Evolutionary conservation across 805 yeast genomes (phyloP).

Genomic region (Candida quercuum): DNA sequence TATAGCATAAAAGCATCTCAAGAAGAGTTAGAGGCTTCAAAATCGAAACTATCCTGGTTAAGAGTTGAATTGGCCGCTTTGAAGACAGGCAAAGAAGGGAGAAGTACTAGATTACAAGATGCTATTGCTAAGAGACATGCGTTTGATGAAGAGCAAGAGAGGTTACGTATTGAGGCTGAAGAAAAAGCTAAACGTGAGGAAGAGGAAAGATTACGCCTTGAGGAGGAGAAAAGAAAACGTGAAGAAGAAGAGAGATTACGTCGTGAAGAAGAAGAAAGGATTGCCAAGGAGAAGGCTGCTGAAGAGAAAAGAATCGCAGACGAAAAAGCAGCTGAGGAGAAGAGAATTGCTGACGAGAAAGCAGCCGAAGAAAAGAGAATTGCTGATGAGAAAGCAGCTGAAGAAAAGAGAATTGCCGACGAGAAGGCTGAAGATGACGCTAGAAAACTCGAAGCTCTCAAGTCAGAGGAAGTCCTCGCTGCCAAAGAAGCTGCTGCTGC

Average conservation of each 20-base stretch:
- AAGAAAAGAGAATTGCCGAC: conserved; percentile 11
- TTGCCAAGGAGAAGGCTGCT: conserved; percentile 9
- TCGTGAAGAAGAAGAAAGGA: conserved; percentile 5
- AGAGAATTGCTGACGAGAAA: conserved; percentile 8
- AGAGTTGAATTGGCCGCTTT: conserved; percentile 18
- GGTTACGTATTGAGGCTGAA: conserved; percentile 11
- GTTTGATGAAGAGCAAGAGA: conserved; percentile 16
- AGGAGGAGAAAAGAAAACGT: conserved; percentile 4
- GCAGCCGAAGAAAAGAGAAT: conserved; percentile 15
- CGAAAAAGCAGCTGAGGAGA: conserved; percentile 14
- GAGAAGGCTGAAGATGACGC: conserved; percentile 8
- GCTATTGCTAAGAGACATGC: conserved; percentile 20
- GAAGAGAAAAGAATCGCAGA: conserved; percentile 6
- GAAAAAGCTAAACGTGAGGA: conserved; percentile 11
- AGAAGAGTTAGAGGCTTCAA: conserved; percentile 14
- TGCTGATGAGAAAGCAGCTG: conserved; percentile 8
- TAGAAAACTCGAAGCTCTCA: not conserved
- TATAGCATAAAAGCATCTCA: conserved; percentile 11
- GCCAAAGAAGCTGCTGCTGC: conserved; percentile 5
- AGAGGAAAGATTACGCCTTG: conserved; percentile 4
- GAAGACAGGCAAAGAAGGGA: conserved; percentile 15
- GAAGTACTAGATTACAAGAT: conserved; percentile 18
- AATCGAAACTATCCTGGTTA: conserved; percentile 11
- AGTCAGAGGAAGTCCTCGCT: conserved; percentile 2
- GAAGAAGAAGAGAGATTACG: conserved; percentile 32